A percentile compares a stretch with the other conserved stretches of the same genome.
These are phyloP conservation scores for Fusarium marasasianum DNA, from an alignment of 2,329 filamentous ascomycete species.

Conservation along the genomic window DNA sequence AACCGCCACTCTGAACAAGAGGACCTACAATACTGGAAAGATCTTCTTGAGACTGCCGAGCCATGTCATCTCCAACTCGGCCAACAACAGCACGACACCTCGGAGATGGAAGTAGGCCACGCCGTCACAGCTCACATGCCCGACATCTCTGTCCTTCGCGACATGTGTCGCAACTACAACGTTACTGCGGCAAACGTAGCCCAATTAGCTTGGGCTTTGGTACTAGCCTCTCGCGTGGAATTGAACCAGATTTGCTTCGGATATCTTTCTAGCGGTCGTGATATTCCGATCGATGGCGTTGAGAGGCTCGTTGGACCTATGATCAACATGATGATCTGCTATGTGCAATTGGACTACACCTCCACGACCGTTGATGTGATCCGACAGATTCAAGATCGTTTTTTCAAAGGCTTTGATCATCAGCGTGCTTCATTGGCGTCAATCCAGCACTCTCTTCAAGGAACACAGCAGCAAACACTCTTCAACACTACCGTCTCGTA, in stretches of 20 bases:
- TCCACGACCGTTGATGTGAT: neutral
- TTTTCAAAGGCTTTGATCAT: neutral
- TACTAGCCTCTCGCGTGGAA: neutral
- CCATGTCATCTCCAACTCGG: neutral
- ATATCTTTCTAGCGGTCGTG: neutral
- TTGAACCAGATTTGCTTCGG: neutral
- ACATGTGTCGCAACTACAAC: neutral
- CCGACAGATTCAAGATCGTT: neutral
- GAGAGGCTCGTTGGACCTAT: neutral
- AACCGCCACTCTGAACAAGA: neutral
- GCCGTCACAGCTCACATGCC: neutral
- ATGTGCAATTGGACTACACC: neutral
- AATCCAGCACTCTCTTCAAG: neutral
- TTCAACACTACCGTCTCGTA: neutral
- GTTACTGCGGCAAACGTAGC: neutral
- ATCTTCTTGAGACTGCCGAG: neutral
- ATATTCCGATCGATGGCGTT: neutral
- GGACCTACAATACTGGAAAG: neutral
- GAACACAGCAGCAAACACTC: neutral
- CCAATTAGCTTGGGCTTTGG: neutral
- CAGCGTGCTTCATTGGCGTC: neutral
- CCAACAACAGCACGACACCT: rapidly evolving
- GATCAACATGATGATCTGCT: neutral
- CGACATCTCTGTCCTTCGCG: neutral
- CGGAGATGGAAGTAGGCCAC: neutral